A percentile compares a stretch with the other conserved stretches of the same genome.
These are phyloP conservation scores for Backusella westeae DNA, from an alignment of 192 early-diverging fungal species.

Conservation along the genomic window DNA sequence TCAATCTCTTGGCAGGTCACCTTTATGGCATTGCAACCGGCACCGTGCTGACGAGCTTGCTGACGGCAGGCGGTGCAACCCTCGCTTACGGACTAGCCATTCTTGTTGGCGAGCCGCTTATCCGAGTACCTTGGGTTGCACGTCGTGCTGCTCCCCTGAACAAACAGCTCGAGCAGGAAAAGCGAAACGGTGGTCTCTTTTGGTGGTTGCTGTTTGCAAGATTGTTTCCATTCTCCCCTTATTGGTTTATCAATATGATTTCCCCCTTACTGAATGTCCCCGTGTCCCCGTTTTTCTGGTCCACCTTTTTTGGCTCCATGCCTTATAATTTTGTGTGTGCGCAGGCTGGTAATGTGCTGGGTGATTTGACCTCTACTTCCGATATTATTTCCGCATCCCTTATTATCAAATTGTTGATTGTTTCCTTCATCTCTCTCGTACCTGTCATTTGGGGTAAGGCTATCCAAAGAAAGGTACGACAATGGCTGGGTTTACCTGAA, in stretches of 20 bases:
- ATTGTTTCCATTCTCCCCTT: conserved; percentile 54
- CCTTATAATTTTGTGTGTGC: conserved; percentile 55
- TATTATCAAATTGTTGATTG: conserved; percentile 33
- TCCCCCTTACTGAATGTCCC: conserved; percentile 48
- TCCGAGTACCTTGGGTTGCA: conserved; percentile 26
- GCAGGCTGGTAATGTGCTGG: conserved; percentile 51
- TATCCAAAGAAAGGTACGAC: conserved; percentile 10
- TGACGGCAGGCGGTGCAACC: conserved; percentile 31
- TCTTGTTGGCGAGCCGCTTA: conserved; percentile 29
- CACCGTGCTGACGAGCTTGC: conserved; percentile 19
- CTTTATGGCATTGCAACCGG: conserved; percentile 26
- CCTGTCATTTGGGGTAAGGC: conserved; percentile 34
- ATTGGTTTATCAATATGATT: conserved; percentile 55
- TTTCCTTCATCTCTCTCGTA: conserved; percentile 38
- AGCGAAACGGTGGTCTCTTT: conserved; percentile 39
- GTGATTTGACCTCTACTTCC: conserved; percentile 39
- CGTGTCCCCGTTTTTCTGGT: conserved; percentile 47
- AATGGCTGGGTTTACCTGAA: conserved; percentile 3
- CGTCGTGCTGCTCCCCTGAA: conserved; percentile 10
- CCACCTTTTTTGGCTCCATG: conserved; percentile 50
- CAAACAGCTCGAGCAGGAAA: conserved; percentile 29
- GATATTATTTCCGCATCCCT: conserved; percentile 31
- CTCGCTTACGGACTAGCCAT: conserved; percentile 26
- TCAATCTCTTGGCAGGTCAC: conserved; percentile 38
- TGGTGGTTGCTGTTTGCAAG: conserved; percentile 51